Percentiles rank a stretch among this genome's conserved stretches.
phyloP scores from a whole-genome alignment of 257 asterid genomes.

The Voacanga thouarsii region DNA sequence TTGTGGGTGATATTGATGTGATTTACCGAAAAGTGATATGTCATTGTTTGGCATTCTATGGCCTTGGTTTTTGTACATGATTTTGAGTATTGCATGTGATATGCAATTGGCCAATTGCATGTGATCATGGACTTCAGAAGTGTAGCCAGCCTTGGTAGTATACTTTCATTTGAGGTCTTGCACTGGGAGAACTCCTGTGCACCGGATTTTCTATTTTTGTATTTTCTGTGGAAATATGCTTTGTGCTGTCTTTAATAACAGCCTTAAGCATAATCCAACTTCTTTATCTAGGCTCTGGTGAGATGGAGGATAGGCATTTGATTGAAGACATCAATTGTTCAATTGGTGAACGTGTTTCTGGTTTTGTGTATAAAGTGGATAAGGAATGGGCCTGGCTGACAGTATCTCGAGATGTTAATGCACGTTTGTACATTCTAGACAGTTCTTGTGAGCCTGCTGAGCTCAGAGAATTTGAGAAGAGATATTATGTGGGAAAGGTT shows the following conservation, averaged over 20 bases:
- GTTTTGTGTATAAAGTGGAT: slow-evolving; percentile 82
- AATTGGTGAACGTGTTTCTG: slow-evolving; percentile 63
- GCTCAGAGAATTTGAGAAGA: slow-evolving; percentile 64
- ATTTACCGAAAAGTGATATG: not conserved
- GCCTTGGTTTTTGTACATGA: too few relatives aligned
- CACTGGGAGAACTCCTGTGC: not conserved
- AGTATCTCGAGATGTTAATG: slow-evolving; percentile 69
- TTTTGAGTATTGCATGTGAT: not conserved
- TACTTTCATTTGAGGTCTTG: not conserved
- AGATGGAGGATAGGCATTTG: slow-evolving; percentile 25
- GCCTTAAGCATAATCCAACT: slow-evolving; percentile 9
- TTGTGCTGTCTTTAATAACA: not conserved
- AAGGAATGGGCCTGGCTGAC: slow-evolving; percentile 76
- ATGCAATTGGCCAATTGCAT: not conserved
- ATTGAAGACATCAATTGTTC: slow-evolving; percentile 50
- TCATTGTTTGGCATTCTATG: not conserved
- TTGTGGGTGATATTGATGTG: not conserved
- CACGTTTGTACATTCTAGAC: slow-evolving; percentile 68
- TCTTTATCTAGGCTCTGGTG: slow-evolving; percentile 48
- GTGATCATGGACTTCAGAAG: not conserved
- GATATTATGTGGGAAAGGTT: slow-evolving; percentile 62
- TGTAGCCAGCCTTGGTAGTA: not conserved
- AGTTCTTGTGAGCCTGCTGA: slow-evolving; percentile 79
- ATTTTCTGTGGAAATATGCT: not conserved
- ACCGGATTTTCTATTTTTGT: not conserved